Evolutionary conservation across 2,329 filamentous ascomycete genomes (phyloP).

Genomic region (Cercospora sp.): DNA sequence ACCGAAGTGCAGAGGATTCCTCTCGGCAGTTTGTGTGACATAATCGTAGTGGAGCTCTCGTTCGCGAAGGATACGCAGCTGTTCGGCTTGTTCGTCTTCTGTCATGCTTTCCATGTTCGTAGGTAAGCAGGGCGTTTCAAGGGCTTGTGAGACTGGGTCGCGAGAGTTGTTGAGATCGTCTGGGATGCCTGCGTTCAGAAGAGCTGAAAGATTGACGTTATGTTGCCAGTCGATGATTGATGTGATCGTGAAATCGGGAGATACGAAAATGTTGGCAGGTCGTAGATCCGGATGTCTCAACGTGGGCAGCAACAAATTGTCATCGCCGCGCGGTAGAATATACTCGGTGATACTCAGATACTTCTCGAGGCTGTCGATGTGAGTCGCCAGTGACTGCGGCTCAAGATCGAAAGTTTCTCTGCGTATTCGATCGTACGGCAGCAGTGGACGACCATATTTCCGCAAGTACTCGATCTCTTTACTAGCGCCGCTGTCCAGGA

Average conservation of each 20-base stretch:
- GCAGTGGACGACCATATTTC: slow-evolving; percentile 34
- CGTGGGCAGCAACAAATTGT: slow-evolving; percentile 21
- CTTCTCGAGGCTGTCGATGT: slow-evolving; percentile 36
- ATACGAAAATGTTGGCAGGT: slow-evolving; percentile 40
- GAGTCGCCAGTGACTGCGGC: slow-evolving; percentile 33
- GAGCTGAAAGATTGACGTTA: slow-evolving; percentile 40
- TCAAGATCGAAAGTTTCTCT: slow-evolving; percentile 39
- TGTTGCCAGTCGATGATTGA: slow-evolving; percentile 48
- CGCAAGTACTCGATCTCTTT: slow-evolving; percentile 39
- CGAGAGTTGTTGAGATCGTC: slow-evolving; percentile 41
- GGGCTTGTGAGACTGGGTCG: neutral
- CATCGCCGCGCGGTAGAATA: slow-evolving; percentile 26
- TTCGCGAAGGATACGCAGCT: slow-evolving; percentile 17
- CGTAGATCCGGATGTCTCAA: slow-evolving; percentile 32
- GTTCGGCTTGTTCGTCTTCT: slow-evolving; percentile 13
- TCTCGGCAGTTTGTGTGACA: neutral
- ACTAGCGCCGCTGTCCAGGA: slow-evolving; percentile 36
- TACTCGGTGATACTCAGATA: slow-evolving; percentile 34
- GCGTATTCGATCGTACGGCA: slow-evolving; percentile 37
- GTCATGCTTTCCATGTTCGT: neutral
- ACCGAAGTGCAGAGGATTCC: slow-evolving; percentile 8
- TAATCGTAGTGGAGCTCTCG: slow-evolving; percentile 27
- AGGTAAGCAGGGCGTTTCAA: slow-evolving; percentile 3
- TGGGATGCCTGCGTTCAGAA: slow-evolving; percentile 44
- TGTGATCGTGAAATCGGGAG: slow-evolving; percentile 30